A percentile compares a stretch with the other conserved stretches of the same genome.
These are phyloP conservation scores for Rhodotorula toruloides DNA, from an alignment of 768 basidiomycete genomes.

Conservation along the genomic window DNA sequence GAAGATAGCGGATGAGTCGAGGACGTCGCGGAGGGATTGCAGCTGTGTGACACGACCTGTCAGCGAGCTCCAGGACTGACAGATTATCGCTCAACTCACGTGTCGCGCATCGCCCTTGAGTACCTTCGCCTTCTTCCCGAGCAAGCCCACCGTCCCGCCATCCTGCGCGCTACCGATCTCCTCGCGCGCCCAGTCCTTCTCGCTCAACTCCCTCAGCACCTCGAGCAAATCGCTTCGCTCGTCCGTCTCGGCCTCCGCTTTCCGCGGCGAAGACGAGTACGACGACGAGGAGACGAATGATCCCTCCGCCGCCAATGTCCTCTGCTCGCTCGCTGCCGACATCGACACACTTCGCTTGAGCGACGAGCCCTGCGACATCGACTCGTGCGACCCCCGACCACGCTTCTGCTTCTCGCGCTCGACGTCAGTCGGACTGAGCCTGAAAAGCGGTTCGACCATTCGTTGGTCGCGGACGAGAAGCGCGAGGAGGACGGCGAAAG, in stretches of 20 bases:
- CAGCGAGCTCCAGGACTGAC: background rate
- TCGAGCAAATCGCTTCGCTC: conserved; percentile 7
- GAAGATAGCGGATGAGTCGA: conserved; percentile 20
- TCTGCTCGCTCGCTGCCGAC: no score
- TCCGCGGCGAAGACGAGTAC: background rate
- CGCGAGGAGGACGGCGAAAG: conserved; percentile 22
- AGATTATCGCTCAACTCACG: background rate
- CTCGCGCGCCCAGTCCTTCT: background rate
- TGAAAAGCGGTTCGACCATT: conserved; percentile 27
- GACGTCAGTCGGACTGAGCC: conserved; percentile 18
- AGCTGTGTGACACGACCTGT: conserved; percentile 2
- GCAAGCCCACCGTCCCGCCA: background rate
- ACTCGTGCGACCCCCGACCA: background rate
- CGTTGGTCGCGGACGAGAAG: conserved; percentile 28
- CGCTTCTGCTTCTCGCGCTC: background rate
- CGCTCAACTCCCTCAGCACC: background rate
- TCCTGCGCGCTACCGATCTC: background rate
- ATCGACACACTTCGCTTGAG: background rate
- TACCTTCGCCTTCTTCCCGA: background rate
- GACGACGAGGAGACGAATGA: background rate
- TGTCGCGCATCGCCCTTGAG: background rate
- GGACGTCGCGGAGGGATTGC: conserved; percentile 15
- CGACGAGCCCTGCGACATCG: background rate
- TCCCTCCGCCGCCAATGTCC: no score
- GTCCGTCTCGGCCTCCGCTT: background rate